phyloP scores from a whole-genome alignment of 2,329 filamentous ascomycete species.

The Rhexocercosporidium sp. region DNA sequence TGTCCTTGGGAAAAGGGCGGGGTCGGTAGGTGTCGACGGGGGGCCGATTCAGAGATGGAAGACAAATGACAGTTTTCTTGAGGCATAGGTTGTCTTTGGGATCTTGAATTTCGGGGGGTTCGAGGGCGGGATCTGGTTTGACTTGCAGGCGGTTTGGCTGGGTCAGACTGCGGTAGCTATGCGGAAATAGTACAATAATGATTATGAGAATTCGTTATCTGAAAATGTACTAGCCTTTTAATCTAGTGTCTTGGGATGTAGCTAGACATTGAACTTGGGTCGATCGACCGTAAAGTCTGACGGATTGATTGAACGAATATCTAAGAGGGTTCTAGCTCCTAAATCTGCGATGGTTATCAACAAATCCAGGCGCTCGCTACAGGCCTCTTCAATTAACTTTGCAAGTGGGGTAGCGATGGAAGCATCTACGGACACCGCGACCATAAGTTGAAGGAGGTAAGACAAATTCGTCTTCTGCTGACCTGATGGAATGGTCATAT shows the following conservation, averaged over 20 bases:
- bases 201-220: neutral
- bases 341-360: too few relatives aligned
- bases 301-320: too few relatives aligned
- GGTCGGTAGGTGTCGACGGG: neutral
- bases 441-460: neutral
- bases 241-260: neutral
- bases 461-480: too few relatives aligned
- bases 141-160: neutral
- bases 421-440: too few relatives aligned
- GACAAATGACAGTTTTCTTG: conserved; percentile 24
- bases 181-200: neutral
- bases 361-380: neutral
- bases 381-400: neutral
- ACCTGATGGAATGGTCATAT: too few relatives aligned
- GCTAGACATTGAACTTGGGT: too few relatives aligned
- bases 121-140: neutral
- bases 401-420: too few relatives aligned
- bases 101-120: neutral
- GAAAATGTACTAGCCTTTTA: neutral
- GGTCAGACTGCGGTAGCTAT: neutral
- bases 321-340: too few relatives aligned
- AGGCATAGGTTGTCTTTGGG: neutral
- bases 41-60: conserved; percentile 21
- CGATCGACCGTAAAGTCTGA: too few relatives aligned
- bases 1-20: conserved; percentile 23